Conservation (phyloP, 148 eudicot genomes). For the Amaranthus cruentus region DNA sequence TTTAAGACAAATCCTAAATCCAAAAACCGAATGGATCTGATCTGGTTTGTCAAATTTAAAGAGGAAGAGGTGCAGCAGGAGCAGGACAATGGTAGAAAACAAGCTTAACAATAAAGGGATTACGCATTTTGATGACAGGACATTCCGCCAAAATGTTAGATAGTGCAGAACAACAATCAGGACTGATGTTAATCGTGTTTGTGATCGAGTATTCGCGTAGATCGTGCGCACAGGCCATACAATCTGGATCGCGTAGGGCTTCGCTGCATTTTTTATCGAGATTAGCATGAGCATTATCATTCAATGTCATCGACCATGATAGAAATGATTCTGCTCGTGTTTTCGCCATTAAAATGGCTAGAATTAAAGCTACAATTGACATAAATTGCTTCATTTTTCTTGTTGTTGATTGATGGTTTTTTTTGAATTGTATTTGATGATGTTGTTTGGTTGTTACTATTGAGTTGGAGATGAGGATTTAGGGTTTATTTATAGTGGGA, state of each 20-base stretch:
- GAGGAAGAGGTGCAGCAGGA: conserved; percentile 3
- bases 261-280: not conserved
- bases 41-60: too few relatives aligned
- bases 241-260: not conserved
- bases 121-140: not conserved
- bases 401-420: not conserved
- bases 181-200: not conserved
- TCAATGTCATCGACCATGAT: not conserved
- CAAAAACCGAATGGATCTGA: too few relatives aligned
- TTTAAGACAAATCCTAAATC: too few relatives aligned
- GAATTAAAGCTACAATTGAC: not conserved
- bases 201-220: not conserved
- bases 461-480: not conserved
- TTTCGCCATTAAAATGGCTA: conserved; percentile 4
- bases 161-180: conserved; percentile 4
- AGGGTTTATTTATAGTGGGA: not conserved
- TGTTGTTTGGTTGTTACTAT: not conserved
- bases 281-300: not conserved
- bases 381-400: not conserved
- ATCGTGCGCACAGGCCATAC: not conserved
- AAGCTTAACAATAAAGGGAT: not conserved
- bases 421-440: not conserved
- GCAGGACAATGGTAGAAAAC: not conserved
- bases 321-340: not conserved
- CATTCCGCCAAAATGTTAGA: not conserved